Evolutionary conservation across 148 eudicot species (phyloP).

Genomic region (Rhododendron kiyosumense): DNA sequence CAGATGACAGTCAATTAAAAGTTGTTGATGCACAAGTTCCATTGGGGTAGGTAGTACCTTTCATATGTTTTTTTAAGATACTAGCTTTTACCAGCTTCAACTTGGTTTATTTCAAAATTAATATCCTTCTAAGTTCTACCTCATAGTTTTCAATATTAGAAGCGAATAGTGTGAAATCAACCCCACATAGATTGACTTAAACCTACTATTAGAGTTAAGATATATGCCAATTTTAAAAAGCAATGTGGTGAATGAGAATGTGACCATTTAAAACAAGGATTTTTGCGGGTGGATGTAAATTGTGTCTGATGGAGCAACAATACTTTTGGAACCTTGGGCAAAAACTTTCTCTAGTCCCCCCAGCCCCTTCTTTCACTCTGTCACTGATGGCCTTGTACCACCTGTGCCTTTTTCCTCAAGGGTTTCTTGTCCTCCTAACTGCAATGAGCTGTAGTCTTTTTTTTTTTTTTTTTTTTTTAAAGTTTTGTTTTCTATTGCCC

Average conservation of each 20-base stretch:
- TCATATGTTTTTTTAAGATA: background rate
- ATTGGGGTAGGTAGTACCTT: conserved; percentile 52
- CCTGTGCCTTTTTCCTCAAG: background rate
- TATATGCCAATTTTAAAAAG: background rate
- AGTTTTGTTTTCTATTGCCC: background rate
- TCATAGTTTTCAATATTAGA: background rate
- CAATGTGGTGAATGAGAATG: background rate
- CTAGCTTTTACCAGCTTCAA: background rate
- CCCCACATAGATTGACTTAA: background rate
- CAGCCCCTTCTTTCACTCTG: background rate
- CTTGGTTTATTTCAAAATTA: background rate
- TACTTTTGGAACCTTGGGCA: background rate
- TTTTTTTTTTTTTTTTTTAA: too few species aligned
- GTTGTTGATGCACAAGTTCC: conserved; percentile 44
- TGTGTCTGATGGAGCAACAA: background rate
- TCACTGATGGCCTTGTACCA: background rate
- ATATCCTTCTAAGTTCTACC: background rate
- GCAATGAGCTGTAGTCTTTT: background rate
- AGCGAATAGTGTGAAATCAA: background rate
- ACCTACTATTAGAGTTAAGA: background rate
- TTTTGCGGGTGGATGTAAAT: background rate
- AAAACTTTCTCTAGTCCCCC: background rate
- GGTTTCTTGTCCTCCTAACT: background rate
- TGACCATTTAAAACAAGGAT: background rate
- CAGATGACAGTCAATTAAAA: conserved; percentile 37